Conservation (phyloP, 2,329 filamentous ascomycete genomes). For the Rutstroemia sp. region DNA sequence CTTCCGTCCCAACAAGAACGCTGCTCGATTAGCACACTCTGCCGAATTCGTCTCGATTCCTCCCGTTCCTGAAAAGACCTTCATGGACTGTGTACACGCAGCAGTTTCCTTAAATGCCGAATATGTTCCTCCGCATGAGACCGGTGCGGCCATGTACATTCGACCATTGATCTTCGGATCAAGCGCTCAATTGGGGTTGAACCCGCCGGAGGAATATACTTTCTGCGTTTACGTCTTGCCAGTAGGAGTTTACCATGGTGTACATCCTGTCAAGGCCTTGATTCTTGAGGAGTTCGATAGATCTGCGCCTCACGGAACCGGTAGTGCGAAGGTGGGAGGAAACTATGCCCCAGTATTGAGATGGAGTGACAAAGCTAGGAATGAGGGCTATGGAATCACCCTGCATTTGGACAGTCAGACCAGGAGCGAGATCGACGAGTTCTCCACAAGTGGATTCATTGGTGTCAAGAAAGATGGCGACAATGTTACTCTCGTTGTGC, state of each 20-base stretch:
- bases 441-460: conserved; percentile 90
- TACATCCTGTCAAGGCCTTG: conserved; percentile 76
- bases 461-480: conserved; percentile 54
- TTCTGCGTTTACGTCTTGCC: conserved; percentile 88
- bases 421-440: conserved; percentile 86
- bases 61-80: conserved; percentile 66
- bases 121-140: conserved; percentile 83
- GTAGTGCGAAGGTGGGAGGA: conserved; percentile 87
- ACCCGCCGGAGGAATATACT: conserved; percentile 83
- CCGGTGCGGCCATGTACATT: conserved; percentile 87
- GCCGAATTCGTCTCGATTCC: conserved; percentile 80
- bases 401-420: conserved; percentile 84
- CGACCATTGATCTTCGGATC: conserved; percentile 84
- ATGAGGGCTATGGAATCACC: conserved; percentile 85
- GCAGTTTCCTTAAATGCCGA: conserved; percentile 85
- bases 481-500: conserved; percentile 56
- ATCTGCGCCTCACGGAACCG: conserved; percentile 83
- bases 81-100: conserved; percentile 67
- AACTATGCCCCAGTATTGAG: conserved; percentile 92
- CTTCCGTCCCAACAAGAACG: conserved; percentile 85
- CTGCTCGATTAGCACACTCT: conserved; percentile 74
- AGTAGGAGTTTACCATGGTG: conserved; percentile 89
- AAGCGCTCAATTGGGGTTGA: conserved; percentile 78
- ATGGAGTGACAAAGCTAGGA: conserved; percentile 74
- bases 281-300: conserved; percentile 93